Base-by-base conservation (phyloP, 768 basidiomycete genomes). In the Lactifluus subvellereus region DNA sequence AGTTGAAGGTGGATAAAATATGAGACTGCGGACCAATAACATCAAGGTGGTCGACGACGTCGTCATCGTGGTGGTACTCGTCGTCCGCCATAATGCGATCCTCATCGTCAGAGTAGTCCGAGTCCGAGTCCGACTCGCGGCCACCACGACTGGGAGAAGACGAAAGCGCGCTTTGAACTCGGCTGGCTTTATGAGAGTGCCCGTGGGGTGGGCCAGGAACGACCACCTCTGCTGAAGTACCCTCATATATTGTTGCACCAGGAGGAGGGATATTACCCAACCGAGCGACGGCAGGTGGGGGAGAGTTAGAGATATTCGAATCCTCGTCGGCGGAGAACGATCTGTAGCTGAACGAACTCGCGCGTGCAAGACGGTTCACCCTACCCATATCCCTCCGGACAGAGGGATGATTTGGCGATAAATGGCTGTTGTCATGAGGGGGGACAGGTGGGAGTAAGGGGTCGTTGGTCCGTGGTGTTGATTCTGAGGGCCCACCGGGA, bases 21-120 rank as follows among this genome's bases (percentile, higher is more conserved):
- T 30, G 56, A 48, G 38, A 45, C 37, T 30, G 67, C 77, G 50
- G 67, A 86, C 88, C 88, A 62, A 91, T 88, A 48, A 84, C 86
- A 73, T 94, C 91, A 67, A 94, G 74, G 71, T 92, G 86, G 64
- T 92, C 91, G 6, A 93, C 88, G 52, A 92, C 82, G 68, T 90
- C 87, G 69, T 92, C 88, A 63, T 86, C 82, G 69, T 92, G 87
- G 60, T 83, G 79, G 22, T 75, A 70, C 2, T 72, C 69, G 40
- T 71, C 61, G 32, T 67, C 64, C 58, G 65, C 63, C 22, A 68
- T 27, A 37, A 33, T n/a, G 22, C 53, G 53, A 33, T 48, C 47
- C 49, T 61, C 57, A 40, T 59, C 53, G 56, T 68, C 65, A 22
- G 63, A 66, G 37, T 18, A 11, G 32, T 64, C 62, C 7, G 63